These are phyloP conservation scores for Candida maesae DNA, from an alignment of 805 yeast species.

Conservation along the genomic window DNA sequence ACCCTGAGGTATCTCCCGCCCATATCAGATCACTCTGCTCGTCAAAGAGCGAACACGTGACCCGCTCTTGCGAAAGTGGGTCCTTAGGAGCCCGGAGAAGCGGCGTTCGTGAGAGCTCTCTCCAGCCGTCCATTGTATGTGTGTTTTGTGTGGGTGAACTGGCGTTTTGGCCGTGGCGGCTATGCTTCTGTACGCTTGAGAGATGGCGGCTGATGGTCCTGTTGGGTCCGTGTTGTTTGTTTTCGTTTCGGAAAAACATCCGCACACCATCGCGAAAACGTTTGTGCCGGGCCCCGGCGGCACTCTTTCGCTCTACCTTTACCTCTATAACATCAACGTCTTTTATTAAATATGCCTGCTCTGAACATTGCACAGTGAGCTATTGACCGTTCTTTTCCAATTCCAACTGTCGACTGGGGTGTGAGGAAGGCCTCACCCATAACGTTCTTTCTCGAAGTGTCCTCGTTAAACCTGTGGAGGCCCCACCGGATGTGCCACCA, in stretches of 20 bases:
- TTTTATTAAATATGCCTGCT: too few species aligned
- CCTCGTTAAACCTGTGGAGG: background rate
- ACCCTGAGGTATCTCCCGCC: conserved; percentile 67
- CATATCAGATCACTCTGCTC: conserved; percentile 72
- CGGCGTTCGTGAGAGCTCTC: conserved; percentile 22
- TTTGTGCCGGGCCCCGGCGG: too few species aligned
- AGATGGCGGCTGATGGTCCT: background rate
- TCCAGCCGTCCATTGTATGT: conserved; percentile 25
- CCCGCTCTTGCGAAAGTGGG: conserved; percentile 13
- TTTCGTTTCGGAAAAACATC: conserved; percentile 1
- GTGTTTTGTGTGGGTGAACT: background rate
- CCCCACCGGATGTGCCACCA: conserved; percentile 28
- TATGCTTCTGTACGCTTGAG: background rate
- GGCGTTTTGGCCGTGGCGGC: too few species aligned
- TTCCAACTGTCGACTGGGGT: too few species aligned
- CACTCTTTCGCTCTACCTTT: too few species aligned
- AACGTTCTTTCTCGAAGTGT: too few species aligned
- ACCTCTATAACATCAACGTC: too few species aligned
- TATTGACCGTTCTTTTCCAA: too few species aligned
- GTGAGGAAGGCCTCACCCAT: too few species aligned
- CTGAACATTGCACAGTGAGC: too few species aligned
- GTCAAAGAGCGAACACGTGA: conserved; percentile 51
- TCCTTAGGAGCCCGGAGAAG: conserved; percentile 25
- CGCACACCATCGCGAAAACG: too few species aligned
- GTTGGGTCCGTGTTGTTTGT: background rate